Base-by-base conservation (phyloP, 1,284 basidiomycete genomes). In the Cryptococcus sp. region DNA sequence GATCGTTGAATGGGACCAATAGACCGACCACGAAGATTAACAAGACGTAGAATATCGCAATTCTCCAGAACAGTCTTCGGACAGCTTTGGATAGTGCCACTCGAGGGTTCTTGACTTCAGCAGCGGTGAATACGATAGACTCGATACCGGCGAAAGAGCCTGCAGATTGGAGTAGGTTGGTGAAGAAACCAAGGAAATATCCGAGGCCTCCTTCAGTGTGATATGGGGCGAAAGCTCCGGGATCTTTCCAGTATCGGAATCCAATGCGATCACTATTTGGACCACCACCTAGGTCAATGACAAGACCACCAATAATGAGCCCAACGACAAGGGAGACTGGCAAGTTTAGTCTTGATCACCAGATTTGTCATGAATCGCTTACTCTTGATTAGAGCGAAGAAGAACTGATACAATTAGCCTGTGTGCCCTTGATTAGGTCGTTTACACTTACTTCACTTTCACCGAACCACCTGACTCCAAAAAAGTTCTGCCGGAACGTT, bases 1-100 rank as follows among this genome's bases (percentile, higher is more conserved):
- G 67, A 68, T 90, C 84, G 70, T 86, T 80, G 70, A 82, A 89
- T 0, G 88, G 83, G 32, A 93, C 87, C 51, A 90, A 80, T 34
- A 89, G 76, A 30, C 87, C 87, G 54, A 90, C 85, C 53, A 89
- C 72, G 34, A 80, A 65, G 13, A 62, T 46, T 7, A 52, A 54
- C 14, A 58, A 44, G 58, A 88, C 83, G 73, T 89, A 90, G 68
- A 90, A 79, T 51, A 80, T 33, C 30, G n/a, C 10, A 15, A 51
- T 38, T 63, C 86, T 83, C 60, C 83, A 76, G 68, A 85, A 86
- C 11, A 87, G 87, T 34, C 86, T 80, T n/a, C 43, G 43, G 50
- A 37, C 42, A 10, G 69, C 69, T 33, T 50, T 53, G 31, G 67
- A 62, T 14, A 71, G 57, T 32, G 58, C 60, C 7, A 46, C 35